Base-by-base conservation (phyloP, 108 stramenopile species). In the Cyclotella baltica region DNA sequence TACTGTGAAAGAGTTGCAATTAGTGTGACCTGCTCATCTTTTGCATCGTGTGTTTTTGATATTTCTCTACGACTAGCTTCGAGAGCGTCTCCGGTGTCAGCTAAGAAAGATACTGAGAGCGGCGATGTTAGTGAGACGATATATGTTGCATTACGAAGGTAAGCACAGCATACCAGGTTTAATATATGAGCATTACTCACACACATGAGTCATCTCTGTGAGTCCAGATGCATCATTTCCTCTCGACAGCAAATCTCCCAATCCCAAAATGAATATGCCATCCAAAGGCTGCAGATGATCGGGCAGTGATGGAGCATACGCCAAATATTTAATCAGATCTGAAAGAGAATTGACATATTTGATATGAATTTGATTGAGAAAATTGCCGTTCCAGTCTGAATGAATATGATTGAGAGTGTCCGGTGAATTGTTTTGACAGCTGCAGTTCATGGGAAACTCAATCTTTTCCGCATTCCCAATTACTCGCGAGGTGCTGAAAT, bases 141-240 rank as follows among this genome's bases (percentile, higher is more conserved):
- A 20, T 2, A 31, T 18, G 50, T 6, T 50, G 11, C n/a, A 30
- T 36, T n/a, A 55, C 23, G 19, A 19, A 30, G 22, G 30, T 34
- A 15, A 31, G 40, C 1, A 16, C 29, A 33, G 22, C 30, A 62
- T n/a, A 23, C 9, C 40, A 27, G 11, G 4, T 35, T 28, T 0
- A 57, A 52, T 23, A 22, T 10, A 13, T 10, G 20, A n/a, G n/a
- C 19, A 33, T 20, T 34, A 70, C 77, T 70, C 46, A 78, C 77
- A 55, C 28, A 59, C 31, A 63, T 81, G 73, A 16, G 73, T 70
- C 20, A 81, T 47, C 53, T 81, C 80, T 69, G 73, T 70, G 25
- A 63, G 33, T 30, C 37, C 30, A 8, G 38, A 30, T 34, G 37
- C 51, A 38, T 50, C 29, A 13, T 70, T 37, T 35, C 43, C 73